A percentile compares a stretch with the other conserved stretches of the same genome.
phyloP scores from a whole-genome alignment of 2,329 filamentous ascomycete species.

The Sphaerulina populicola region DNA sequence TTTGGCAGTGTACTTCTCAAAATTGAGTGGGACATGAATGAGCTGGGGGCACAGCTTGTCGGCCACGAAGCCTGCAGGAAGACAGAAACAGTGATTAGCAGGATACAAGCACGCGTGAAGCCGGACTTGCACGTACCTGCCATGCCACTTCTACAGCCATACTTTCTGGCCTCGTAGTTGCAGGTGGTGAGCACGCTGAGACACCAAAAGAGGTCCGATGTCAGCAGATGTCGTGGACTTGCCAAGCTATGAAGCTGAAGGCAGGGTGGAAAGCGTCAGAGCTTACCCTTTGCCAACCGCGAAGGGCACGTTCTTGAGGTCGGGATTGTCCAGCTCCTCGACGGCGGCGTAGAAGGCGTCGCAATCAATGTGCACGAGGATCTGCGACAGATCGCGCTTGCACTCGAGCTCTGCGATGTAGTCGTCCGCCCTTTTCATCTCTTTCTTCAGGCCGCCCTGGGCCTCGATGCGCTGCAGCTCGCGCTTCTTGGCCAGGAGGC shows the following conservation, averaged over 20 bases:
- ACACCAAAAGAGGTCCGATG: too few species aligned
- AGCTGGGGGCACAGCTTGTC: slow-evolving; percentile 86
- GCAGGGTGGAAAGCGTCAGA: not conserved
- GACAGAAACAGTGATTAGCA: too few species aligned
- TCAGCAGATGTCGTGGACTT: too few species aligned
- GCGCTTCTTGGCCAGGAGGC: slow-evolving; percentile 65
- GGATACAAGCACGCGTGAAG: too few species aligned
- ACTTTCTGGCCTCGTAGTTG: slow-evolving; percentile 86
- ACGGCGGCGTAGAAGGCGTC: slow-evolving; percentile 97
- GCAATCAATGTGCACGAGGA: slow-evolving; percentile 86
- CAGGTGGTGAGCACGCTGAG: slow-evolving; percentile 56
- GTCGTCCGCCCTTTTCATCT: slow-evolving; percentile 69
- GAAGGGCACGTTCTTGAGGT: slow-evolving; percentile 79
- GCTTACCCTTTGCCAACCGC: slow-evolving; percentile 61
- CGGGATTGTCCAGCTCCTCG: slow-evolving; percentile 65
- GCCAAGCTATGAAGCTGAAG: not conserved
- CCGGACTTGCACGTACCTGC: slow-evolving; percentile 38
- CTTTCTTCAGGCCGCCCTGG: slow-evolving; percentile 49
- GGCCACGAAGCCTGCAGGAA: slow-evolving; percentile 63
- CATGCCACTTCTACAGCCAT: slow-evolving; percentile 90
- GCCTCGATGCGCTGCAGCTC: slow-evolving; percentile 64
- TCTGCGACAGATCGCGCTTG: slow-evolving; percentile 70
- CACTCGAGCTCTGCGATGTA: slow-evolving; percentile 72
- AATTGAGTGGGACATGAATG: slow-evolving; percentile 74
- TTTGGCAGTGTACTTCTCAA: slow-evolving; percentile 83